phyloP scores from a whole-genome alignment of 1,284 basidiomycete genomes.

The Trichosporon sp. region DNA sequence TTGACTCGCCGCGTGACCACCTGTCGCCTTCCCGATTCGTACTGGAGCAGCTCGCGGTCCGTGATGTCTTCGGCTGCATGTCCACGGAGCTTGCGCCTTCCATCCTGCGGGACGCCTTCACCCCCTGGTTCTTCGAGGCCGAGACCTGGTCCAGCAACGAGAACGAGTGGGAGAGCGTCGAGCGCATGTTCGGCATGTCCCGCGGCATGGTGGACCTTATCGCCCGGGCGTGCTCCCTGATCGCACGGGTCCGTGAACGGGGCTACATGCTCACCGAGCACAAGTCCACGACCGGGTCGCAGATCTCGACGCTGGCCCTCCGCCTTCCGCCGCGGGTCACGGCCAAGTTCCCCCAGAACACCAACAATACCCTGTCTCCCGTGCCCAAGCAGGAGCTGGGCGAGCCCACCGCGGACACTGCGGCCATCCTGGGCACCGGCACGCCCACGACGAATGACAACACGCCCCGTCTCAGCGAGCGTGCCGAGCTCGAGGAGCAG shows the following conservation, averaged over 20 bases:
- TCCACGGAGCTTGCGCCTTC: conserved; percentile 41
- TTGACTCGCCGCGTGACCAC: conserved; percentile 31
- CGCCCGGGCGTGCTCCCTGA: conserved; percentile 34
- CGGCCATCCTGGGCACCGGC: neutral
- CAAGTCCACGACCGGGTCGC: conserved; percentile 9
- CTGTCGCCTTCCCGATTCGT: conserved; percentile 42
- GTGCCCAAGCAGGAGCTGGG: conserved; percentile 4
- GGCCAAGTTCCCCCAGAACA: conserved; percentile 18
- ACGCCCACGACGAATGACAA: conserved; percentile 1
- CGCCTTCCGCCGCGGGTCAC: conserved; percentile 20
- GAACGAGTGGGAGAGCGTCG: conserved; percentile 44
- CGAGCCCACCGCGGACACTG: neutral
- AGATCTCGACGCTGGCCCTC: conserved; percentile 18
- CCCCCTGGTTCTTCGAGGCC: conserved; percentile 45
- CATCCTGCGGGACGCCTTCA: conserved; percentile 41
- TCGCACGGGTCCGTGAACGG: conserved; percentile 24
- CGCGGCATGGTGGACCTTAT: conserved; percentile 44
- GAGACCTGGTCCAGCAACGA: conserved; percentile 37
- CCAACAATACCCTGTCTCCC: neutral
- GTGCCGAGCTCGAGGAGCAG: conserved; percentile 25
- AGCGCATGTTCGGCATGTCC: conserved; percentile 46
- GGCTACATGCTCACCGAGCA: conserved; percentile 22
- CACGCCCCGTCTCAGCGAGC: conserved; percentile 13
- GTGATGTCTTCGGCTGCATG: conserved; percentile 48
- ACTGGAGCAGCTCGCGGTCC: conserved; percentile 44